Conservation (phyloP, 1,284 basidiomycete genomes). For the Kalmanozyma brasiliensis region DNA sequence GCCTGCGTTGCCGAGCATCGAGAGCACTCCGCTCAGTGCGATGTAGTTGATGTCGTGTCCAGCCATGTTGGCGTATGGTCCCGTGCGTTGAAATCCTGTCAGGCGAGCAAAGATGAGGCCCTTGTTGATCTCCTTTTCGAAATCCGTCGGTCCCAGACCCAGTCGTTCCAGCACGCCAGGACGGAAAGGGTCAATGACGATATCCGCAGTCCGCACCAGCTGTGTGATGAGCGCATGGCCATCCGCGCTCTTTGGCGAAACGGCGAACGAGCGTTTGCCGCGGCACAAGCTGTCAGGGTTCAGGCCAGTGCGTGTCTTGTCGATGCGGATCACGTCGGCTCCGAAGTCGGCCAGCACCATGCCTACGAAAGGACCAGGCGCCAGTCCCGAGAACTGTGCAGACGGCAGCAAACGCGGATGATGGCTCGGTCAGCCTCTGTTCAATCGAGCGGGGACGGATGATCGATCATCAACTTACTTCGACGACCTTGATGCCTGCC, state of each 20-base stretch:
- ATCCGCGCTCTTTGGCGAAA: constrained; percentile 75
- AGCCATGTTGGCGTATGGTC: constrained; percentile 66
- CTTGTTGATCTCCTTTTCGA: constrained; percentile 73
- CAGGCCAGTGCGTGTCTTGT: constrained; percentile 71
- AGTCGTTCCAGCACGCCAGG: constrained; percentile 83
- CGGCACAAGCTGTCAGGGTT: constrained; percentile 72
- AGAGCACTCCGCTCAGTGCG: constrained; percentile 80
- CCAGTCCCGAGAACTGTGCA: constrained; percentile 81
- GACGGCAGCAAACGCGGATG: neutral
- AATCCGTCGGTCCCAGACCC: constrained; percentile 77
- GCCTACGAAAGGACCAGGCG: constrained; percentile 81
- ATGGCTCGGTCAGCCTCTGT: constrained; percentile 2
- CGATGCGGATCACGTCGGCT: constrained; percentile 80
- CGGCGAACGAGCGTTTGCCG: constrained; percentile 78
- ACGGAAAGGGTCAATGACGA: constrained; percentile 83
- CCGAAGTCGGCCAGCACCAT: constrained; percentile 83
- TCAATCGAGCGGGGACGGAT: neutral
- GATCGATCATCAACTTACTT: constrained; percentile 19
- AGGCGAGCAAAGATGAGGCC: constrained; percentile 66
- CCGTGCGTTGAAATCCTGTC: constrained; percentile 67
- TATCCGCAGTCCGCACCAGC: constrained; percentile 77
- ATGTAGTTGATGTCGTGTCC: constrained; percentile 85
- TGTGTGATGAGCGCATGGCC: constrained; percentile 75
- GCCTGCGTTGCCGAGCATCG: constrained; percentile 67
- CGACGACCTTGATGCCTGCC: constrained; percentile 37